These are phyloP conservation scores for Rosa lucieae DNA, from an alignment of 306 rosid species.

Conservation along the genomic window DNA sequence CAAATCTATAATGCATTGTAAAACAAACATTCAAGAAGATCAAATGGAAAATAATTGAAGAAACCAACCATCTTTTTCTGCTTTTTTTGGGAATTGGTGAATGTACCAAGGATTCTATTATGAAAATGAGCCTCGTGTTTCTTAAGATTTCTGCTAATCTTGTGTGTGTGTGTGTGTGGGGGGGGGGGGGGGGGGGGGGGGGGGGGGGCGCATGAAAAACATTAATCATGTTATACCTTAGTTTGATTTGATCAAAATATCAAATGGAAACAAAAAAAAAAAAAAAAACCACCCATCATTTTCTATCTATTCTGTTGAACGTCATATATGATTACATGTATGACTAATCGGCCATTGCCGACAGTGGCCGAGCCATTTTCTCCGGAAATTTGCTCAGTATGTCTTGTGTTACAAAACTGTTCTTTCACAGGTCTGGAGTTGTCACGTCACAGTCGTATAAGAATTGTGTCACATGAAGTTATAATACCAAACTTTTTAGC, in stretches of 20 bases:
- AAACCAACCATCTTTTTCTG: background rate
- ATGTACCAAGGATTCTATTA: background rate
- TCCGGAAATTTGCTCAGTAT: background rate
- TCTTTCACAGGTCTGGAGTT: background rate
- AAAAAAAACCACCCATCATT: background rate
- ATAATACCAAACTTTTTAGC: background rate
- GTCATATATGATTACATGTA: background rate
- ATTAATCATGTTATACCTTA: background rate
- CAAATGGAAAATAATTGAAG: background rate
- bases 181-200: background rate
- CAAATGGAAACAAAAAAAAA: background rate
- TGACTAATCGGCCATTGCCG: background rate
- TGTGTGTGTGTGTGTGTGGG: background rate
- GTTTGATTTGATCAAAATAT: background rate
- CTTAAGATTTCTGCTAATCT: background rate
- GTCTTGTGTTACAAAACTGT: background rate
- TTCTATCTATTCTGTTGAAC: background rate
- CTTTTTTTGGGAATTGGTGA: background rate
- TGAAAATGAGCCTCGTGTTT: background rate
- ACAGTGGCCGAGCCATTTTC: background rate
- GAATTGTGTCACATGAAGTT: background rate
- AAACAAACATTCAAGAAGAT: background rate
- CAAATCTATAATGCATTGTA: background rate
- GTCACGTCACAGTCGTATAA: background rate
- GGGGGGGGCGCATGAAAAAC: background rate